These are phyloP conservation scores for Neospermospora avenae DNA, from an alignment of 2,329 filamentous ascomycete species.

Conservation along the genomic window DNA sequence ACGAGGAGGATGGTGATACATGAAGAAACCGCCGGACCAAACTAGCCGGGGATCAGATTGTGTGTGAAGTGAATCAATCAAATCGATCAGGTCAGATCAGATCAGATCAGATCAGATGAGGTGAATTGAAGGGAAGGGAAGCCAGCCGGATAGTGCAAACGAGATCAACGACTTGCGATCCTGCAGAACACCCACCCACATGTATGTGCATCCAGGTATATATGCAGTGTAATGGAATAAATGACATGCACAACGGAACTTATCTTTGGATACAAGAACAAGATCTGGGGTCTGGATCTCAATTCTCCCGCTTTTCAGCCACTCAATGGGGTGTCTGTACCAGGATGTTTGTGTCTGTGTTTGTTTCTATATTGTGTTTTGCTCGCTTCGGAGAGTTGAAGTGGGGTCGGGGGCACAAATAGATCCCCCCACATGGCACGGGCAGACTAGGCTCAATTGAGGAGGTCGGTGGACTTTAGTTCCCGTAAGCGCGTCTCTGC, in stretches of 20 bases:
- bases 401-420: not conserved
- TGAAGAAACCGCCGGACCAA: slow-evolving; percentile 2
- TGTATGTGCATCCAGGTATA: not conserved
- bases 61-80: not conserved
- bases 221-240: not conserved
- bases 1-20: not conserved
- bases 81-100: not conserved
- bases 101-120: not conserved
- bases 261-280: not conserved
- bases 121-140: not conserved
- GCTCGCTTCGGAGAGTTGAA: not conserved
- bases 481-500: slow-evolving; percentile 1
- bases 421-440: not conserved
- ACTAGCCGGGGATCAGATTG: not conserved
- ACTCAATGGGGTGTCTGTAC: not conserved
- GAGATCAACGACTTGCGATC: not conserved
- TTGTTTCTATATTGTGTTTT: not conserved
- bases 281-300: not conserved
- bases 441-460: not conserved
- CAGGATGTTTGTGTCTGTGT: not conserved
- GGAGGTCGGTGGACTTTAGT: not conserved
- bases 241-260: not conserved
- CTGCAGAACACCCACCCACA: not conserved
- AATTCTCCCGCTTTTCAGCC: not conserved
- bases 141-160: not conserved